Percentiles rank a stretch among this genome's conserved stretches.
Conservation (phyloP, 1,284 basidiomycete species). For the Butyriboletus appendiculatus region DNA sequence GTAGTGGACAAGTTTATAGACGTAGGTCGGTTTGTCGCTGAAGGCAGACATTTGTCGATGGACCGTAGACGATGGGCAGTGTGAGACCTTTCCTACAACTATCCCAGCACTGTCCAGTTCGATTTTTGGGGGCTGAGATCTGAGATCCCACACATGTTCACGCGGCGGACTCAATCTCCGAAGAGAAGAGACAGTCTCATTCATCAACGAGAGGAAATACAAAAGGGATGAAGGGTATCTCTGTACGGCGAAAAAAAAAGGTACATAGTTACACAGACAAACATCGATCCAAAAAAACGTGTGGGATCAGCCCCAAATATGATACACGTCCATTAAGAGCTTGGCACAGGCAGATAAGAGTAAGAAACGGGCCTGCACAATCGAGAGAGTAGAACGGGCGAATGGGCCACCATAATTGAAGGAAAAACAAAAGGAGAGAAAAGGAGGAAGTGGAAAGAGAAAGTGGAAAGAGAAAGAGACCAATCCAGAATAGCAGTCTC, state of each 20-base stretch:
- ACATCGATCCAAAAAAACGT: constrained; percentile 17
- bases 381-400: constrained; percentile 6
- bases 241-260: constrained; percentile 8
- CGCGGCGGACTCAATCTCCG: background rate
- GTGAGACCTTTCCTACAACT: background rate
- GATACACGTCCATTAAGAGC: constrained; percentile 26
- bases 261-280: constrained; percentile 28
- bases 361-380: constrained; percentile 8
- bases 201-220: background rate
- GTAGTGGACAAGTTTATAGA: constrained; percentile 31
- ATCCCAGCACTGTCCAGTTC: background rate
- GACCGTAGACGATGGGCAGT: background rate
- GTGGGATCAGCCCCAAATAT: constrained; percentile 5
- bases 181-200: background rate
- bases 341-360: constrained; percentile 9
- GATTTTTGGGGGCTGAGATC: too few species aligned
- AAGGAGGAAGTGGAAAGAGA: background rate
- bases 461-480: background rate
- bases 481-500: constrained; percentile 14
- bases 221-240: constrained; percentile 26
- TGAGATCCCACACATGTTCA: background rate
- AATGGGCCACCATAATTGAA: constrained; percentile 14
- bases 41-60: background rate
- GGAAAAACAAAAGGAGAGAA: constrained; percentile 6
- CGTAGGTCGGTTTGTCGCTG: constrained; percentile 23